phyloP scores from a whole-genome alignment of 1,284 basidiomycete genomes.

The Boletellus sp. region DNA sequence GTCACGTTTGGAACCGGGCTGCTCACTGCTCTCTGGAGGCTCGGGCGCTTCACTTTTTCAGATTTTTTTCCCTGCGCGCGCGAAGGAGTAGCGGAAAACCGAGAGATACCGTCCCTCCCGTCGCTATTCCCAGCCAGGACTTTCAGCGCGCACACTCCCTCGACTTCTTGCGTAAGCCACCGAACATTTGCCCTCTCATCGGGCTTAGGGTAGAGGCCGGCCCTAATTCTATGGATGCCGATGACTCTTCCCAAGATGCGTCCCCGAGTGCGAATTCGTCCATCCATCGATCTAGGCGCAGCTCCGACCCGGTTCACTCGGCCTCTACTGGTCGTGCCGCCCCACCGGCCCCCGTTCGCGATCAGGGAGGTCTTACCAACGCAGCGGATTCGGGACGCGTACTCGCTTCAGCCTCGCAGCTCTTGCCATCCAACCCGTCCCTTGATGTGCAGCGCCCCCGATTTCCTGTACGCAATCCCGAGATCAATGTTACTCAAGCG shows the following conservation, averaged over 20 bases:
- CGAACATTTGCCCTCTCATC: slow-evolving; percentile 43
- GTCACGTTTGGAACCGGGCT: slow-evolving; percentile 17
- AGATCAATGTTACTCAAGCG: slow-evolving; percentile 1
- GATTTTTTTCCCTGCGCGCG: slow-evolving; percentile 35
- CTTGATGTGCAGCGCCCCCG: slow-evolving; percentile 9
- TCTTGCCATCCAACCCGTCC: slow-evolving; percentile 8
- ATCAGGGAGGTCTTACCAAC: slow-evolving; percentile 2
- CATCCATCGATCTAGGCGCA: slow-evolving; percentile 16
- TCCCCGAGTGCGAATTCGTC: slow-evolving; percentile 26
- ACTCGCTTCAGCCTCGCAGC: slow-evolving; percentile 16
- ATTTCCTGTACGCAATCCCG: slow-evolving; percentile 1
- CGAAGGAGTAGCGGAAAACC: slow-evolving; percentile 17
- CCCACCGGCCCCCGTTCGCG: slow-evolving; percentile 10
- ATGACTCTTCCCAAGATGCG: slow-evolving; percentile 34
- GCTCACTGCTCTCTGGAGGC: slow-evolving; percentile 23
- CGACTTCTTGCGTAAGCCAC: slow-evolving; percentile 38
- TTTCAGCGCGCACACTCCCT: slow-evolving; percentile 32
- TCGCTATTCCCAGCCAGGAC: slow-evolving; percentile 15
- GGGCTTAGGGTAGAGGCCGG: slow-evolving; percentile 30
- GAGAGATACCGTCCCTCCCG: slow-evolving; percentile 21
- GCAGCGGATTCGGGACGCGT: slow-evolving; percentile 4
- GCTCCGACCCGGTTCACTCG: slow-evolving; percentile 16
- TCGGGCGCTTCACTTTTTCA: slow-evolving; percentile 40
- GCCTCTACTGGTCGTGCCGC: slow-evolving; percentile 13
- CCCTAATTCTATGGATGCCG: slow-evolving; percentile 28